Percentiles rank a stretch among this genome's conserved stretches.
Evolutionary conservation across 768 basidiomycete species (phyloP).

Genomic region (Pulveroboletus ravenelii): DNA sequence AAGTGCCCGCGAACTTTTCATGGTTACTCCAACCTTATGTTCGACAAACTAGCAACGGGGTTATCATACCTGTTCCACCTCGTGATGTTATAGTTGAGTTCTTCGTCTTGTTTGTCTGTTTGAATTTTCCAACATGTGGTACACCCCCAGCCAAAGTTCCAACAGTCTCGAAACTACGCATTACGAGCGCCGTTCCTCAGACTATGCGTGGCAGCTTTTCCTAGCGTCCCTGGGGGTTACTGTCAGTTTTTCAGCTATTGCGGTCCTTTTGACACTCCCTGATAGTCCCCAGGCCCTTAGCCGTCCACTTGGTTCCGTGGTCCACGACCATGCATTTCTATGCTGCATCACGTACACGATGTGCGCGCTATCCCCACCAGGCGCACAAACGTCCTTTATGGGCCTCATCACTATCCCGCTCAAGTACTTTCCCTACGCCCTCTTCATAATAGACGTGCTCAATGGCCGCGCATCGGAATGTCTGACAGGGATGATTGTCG

Average conservation of each 20-base stretch:
- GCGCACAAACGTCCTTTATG: conserved; percentile 68
- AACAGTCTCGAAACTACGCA: conserved; percentile 60
- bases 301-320: conserved; percentile 49
- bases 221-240: conserved; percentile 53
- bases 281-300: conserved; percentile 42
- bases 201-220: conserved; percentile 72
- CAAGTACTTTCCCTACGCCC: conserved; percentile 66
- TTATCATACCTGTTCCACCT: conserved; percentile 39
- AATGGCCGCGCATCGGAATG: conserved; percentile 55
- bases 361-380: conserved; percentile 60
- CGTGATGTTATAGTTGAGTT: conserved; percentile 40
- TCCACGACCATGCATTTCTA: conserved; percentile 64
- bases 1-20: conserved; percentile 9
- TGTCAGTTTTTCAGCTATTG: conserved; percentile 37
- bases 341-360: conserved; percentile 66
- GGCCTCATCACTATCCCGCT: conserved; percentile 74
- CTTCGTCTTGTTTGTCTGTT: not conserved
- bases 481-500: conserved; percentile 68
- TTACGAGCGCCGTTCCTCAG: conserved; percentile 58
- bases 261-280: not conserved
- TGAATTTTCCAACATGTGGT: not conserved
- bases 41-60: conserved; percentile 19
- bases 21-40: not conserved
- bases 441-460: conserved; percentile 70
- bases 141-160: conserved; percentile 51